Conservation (phyloP, 2,329 filamentous ascomycete genomes). For the Penicillium sp. region DNA sequence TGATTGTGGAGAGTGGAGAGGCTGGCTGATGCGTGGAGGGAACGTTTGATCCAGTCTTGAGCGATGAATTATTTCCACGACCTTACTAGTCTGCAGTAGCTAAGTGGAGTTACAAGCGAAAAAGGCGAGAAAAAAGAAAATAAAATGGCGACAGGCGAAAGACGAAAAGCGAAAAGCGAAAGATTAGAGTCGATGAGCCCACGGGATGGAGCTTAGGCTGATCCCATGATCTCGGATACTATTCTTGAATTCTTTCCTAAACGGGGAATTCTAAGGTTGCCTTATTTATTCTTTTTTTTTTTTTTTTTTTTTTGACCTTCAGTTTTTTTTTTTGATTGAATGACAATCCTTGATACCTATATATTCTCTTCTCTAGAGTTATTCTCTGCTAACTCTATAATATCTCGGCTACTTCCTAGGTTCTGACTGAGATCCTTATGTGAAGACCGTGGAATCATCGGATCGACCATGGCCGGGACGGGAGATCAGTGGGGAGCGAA, state of each 20-base stretch:
- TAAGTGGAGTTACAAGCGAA: not conserved
- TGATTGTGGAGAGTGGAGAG: constrained; percentile 31
- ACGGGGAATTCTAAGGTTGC: not conserved
- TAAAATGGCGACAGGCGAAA: too few species aligned
- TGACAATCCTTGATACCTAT: not conserved
- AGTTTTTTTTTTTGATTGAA: not conserved
- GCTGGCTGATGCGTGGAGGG: constrained; percentile 5
- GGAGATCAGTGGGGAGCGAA: not conserved
- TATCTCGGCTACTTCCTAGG: not conserved
- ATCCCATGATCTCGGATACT: constrained; percentile 3
- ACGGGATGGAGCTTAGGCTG: not conserved
- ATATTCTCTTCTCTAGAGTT: not conserved
- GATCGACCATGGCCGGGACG: not conserved
- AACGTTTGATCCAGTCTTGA: not conserved
- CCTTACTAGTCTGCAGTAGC: not conserved
- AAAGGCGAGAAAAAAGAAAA: too few species aligned
- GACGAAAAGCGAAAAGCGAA: too few species aligned
- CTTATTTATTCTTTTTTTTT: not conserved
- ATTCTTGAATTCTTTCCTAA: constrained; percentile 7
- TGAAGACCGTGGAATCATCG: not conserved
- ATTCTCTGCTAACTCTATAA: too few species aligned
- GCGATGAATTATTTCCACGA: constrained; percentile 2
- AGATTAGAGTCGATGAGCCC: not conserved
- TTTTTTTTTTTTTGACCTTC: not conserved
- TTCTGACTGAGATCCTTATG: constrained; percentile 4